Evolutionary conservation across 208 protist genomes (phyloP).

Genomic region (Phytomonas sp.): DNA sequence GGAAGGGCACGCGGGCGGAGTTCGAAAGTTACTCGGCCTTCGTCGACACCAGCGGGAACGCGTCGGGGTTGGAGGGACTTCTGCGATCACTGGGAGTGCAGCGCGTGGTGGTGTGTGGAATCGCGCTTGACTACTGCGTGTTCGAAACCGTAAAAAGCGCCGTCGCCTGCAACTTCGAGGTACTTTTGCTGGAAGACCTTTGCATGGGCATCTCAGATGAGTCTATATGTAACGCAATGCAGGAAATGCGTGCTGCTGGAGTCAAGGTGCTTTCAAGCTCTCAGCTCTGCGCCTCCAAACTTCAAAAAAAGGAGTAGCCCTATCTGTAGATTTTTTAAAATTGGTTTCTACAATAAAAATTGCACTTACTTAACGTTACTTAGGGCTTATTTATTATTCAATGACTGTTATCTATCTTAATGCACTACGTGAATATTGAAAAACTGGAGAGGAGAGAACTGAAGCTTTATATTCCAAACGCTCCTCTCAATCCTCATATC

Average conservation of each 20-base stretch:
- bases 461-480: background rate
- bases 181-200: constrained; percentile 51
- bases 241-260: constrained; percentile 8
- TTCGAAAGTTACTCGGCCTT: constrained; percentile 68
- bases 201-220: constrained; percentile 22
- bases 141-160: constrained; percentile 49
- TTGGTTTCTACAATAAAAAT: constrained; percentile 2
- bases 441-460: background rate
- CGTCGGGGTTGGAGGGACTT: constrained; percentile 31
- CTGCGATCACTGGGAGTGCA: constrained; percentile 29
- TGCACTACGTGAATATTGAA: background rate
- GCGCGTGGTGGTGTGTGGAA: constrained; percentile 56
- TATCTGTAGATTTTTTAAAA: background rate
- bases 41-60: constrained; percentile 21
- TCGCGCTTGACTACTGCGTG: constrained; percentile 69
- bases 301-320: background rate
- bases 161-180: constrained; percentile 22
- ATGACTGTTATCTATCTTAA: constrained; percentile 1
- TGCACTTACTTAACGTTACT: constrained; percentile 9
- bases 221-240: background rate
- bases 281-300: background rate
- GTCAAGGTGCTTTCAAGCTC: constrained; percentile 1
- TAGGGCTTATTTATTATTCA: constrained; percentile 1
- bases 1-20: constrained; percentile 23
- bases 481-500: background rate